Evolutionary conservation across 257 asterid genomes (phyloP).

Genomic region (Catharanthus roseus): DNA sequence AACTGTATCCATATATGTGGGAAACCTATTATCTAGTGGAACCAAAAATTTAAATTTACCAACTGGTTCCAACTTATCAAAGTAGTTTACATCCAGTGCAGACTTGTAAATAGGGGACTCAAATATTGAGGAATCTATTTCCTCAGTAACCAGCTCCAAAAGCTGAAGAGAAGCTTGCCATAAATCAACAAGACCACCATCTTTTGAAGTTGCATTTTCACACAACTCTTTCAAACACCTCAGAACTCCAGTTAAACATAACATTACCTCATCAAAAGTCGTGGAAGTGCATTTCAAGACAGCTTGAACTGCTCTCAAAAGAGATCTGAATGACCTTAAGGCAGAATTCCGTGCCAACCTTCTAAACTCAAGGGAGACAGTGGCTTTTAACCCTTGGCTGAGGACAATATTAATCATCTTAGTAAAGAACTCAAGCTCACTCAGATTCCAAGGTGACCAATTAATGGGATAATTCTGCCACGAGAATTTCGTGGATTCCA

Average conservation of each 20-base stretch:
- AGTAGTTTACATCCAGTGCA: conserved; percentile 30
- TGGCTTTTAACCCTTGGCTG: conserved; percentile 36
- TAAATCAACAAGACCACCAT: conserved; percentile 22
- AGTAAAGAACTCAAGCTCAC: conserved; percentile 54
- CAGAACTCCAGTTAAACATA: conserved; percentile 48
- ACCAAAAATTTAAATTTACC: conserved; percentile 25
- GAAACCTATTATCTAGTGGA: conserved; percentile 26
- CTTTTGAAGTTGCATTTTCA: conserved; percentile 26
- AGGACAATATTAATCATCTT: conserved; percentile 44
- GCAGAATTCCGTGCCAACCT: conserved; percentile 39
- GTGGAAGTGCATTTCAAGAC: conserved; percentile 34
- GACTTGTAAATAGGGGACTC: conserved; percentile 69
- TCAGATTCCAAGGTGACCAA: conserved; percentile 55
- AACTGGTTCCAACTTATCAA: conserved; percentile 29
- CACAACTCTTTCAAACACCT: conserved; percentile 43
- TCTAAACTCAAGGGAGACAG: conserved; percentile 31
- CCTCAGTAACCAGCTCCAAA: conserved; percentile 48
- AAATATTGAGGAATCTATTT: conserved; percentile 52
- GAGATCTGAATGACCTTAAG: conserved; percentile 52
- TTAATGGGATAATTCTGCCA: conserved; percentile 48
- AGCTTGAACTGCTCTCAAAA: conserved; percentile 49
- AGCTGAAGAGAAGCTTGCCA: conserved; percentile 38
- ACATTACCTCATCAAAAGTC: conserved; percentile 47
- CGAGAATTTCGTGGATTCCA: conserved; percentile 34
- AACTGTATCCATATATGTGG: conserved; percentile 41